These are phyloP conservation scores for Albizia julibrissin DNA, from an alignment of 306 rosid species.

Conservation along the genomic window DNA sequence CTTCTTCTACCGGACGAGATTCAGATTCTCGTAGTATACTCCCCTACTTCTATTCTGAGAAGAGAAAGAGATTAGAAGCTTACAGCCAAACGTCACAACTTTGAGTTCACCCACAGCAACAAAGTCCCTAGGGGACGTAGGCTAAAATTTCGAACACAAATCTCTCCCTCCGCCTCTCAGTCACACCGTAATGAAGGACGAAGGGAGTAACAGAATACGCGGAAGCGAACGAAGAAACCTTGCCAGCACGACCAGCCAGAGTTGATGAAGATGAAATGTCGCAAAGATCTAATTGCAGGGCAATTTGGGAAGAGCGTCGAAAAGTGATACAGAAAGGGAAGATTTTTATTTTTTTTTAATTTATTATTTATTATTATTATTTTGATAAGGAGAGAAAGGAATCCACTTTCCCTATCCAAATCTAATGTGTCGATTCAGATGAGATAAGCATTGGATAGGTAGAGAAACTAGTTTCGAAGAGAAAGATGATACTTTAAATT, in stretches of 20 bases:
- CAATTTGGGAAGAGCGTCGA: background rate
- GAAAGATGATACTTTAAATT: no score
- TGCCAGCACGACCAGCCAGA: background rate
- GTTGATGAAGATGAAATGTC: background rate
- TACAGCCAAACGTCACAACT: background rate
- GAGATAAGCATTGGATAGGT: no score
- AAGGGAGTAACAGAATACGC: background rate
- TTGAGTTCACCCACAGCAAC: background rate
- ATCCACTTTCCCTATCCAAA: no score
- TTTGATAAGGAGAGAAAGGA: no score
- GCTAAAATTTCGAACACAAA: background rate
- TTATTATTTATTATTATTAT: no score
- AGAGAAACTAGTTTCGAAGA: no score
- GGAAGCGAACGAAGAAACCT: background rate
- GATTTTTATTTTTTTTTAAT: no score
- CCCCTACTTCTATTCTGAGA: background rate
- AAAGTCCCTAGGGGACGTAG: background rate
- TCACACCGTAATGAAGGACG: background rate
- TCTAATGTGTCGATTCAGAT: no score
- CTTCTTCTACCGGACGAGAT: background rate
- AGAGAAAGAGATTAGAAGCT: background rate
- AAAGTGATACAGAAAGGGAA: no score
- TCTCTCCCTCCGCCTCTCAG: background rate
- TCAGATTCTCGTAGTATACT: background rate
- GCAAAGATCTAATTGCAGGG: background rate